A percentile compares a stretch with the other conserved stretches of the same genome.
phyloP scores from a whole-genome alignment of 139 green algal genomes.

The Coelastrella sp. region DNA sequence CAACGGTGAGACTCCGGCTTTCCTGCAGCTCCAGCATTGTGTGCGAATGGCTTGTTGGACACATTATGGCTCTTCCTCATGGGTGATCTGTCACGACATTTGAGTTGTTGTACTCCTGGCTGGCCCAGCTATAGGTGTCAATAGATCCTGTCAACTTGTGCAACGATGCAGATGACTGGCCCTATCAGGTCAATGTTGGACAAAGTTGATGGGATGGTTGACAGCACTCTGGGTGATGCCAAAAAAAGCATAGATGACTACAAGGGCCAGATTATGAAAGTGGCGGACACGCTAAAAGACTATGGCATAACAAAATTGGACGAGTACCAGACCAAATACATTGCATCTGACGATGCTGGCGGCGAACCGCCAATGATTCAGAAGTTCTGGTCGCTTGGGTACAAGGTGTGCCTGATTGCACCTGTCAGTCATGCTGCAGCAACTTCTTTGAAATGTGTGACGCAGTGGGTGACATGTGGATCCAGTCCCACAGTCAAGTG shows the following conservation, averaged over 20 bases:
- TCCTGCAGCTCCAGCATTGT: no score
- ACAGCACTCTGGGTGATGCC: neutral
- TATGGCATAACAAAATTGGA: neutral
- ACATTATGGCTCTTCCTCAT: no score
- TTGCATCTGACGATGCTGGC: neutral
- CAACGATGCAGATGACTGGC: neutral
- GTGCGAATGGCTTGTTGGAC: no score
- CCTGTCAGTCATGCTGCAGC: no score
- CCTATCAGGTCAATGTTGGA: neutral
- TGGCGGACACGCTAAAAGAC: neutral
- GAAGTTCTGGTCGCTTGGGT: neutral
- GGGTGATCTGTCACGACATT: no score
- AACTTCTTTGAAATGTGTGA: no score
- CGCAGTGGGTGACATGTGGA: no score
- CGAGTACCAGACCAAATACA: neutral
- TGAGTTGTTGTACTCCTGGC: no score
- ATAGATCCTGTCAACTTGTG: neutral
- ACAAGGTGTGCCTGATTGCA: slow-evolving; percentile 25
- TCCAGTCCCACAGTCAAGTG: no score
- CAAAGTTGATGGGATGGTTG: neutral
- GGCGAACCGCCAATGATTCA: neutral
- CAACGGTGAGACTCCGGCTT: neutral
- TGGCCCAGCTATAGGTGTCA: neutral
- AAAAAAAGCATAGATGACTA: neutral
- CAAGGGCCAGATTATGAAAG: neutral